Conservation (phyloP, 208 protist species). For the Leishmania major region DNA sequence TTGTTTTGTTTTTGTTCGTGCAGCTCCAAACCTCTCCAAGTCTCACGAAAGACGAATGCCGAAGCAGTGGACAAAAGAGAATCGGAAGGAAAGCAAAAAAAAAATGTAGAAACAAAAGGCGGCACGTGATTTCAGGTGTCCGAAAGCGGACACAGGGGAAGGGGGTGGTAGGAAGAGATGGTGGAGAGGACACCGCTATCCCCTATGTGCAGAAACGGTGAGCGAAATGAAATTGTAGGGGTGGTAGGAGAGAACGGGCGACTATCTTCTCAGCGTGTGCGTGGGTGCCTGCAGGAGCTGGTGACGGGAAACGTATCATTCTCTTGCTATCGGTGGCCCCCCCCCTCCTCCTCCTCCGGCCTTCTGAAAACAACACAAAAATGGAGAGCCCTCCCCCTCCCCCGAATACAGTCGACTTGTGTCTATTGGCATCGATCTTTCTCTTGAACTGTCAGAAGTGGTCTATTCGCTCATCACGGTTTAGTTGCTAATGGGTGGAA, state of each 20-base stretch:
- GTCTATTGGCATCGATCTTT: background rate
- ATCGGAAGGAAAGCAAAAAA: slow-evolving; percentile 1
- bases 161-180: background rate
- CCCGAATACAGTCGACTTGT: background rate
- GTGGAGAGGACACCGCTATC: background rate
- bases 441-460: background rate
- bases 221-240: background rate
- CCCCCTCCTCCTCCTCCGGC: background rate
- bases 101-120: background rate
- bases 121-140: background rate
- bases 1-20: background rate
- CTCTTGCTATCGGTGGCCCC: background rate
- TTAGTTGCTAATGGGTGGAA: background rate
- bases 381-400: background rate
- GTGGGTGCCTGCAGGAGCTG: background rate
- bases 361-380: background rate
- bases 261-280: background rate
- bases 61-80: background rate
- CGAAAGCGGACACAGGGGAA: background rate
- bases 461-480: background rate
- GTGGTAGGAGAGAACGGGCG: background rate
- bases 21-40: background rate
- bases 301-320: background rate
- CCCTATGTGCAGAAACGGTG: background rate
- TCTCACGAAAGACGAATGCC: background rate